These are phyloP conservation scores for Ogataea glucozyma DNA, from an alignment of 805 yeast species.

Conservation along the genomic window DNA sequence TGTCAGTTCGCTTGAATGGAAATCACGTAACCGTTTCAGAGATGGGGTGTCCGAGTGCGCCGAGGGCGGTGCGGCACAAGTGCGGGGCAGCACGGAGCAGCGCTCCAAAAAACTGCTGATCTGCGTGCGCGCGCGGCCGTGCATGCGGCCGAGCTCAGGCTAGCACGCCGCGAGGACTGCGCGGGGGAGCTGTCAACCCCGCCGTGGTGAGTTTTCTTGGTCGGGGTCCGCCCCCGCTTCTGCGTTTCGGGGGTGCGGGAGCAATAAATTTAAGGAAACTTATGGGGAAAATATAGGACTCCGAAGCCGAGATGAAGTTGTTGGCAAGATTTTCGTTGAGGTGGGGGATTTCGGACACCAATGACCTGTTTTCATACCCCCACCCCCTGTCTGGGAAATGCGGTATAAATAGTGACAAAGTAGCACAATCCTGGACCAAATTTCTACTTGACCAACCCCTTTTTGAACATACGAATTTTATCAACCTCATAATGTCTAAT, in stretches of 20 bases:
- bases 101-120: not conserved
- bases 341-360: conserved; percentile 3
- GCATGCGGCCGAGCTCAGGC: not conserved
- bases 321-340: not conserved
- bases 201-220: not conserved
- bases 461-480: not conserved
- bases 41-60: conserved; percentile 2
- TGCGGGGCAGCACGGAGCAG: conserved; percentile 7
- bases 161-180: not conserved
- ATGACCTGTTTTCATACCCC: too few relatives aligned
- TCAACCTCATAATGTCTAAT: conserved; percentile 16
- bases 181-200: not conserved
- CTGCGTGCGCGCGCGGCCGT: not conserved
- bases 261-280: conserved; percentile 2
- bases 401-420: conserved; percentile 1
- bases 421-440: too few relatives aligned
- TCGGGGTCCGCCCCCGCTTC: conserved; percentile 10
- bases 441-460: too few relatives aligned
- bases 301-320: not conserved
- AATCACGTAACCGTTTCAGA: conserved; percentile 1
- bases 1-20: conserved; percentile 1
- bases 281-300: conserved; percentile 5
- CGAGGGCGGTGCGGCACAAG: conserved; percentile 4
- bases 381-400: too few relatives aligned
- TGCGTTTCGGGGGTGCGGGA: conserved; percentile 8